Evolutionary conservation across 805 yeast species (phyloP).

Genomic region (Ogataea corticis): DNA sequence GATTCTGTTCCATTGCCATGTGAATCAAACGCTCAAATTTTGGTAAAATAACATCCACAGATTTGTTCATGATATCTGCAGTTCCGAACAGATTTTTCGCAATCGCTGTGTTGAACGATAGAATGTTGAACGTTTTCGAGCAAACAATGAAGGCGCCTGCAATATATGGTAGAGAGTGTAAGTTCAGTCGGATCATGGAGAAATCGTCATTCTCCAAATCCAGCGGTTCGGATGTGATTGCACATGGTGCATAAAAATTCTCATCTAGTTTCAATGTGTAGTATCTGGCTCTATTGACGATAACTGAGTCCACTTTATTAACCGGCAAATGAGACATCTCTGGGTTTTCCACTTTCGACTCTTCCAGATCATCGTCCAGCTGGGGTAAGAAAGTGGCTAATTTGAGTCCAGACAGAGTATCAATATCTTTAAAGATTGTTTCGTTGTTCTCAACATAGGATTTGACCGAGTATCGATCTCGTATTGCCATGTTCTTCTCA

Average conservation of each 20-base stretch:
- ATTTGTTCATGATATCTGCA: conserved; percentile 47
- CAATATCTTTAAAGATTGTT: conserved; percentile 22
- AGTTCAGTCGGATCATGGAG: conserved; percentile 52
- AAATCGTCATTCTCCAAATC: conserved; percentile 41
- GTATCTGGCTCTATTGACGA: conserved; percentile 60
- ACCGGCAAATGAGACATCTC: conserved; percentile 12
- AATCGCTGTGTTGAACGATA: conserved; percentile 79
- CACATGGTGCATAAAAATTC: conserved; percentile 64
- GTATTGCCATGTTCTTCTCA: conserved; percentile 35
- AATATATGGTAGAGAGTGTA: conserved; percentile 79
- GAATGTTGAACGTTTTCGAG: conserved; percentile 46
- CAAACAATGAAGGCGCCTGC: conserved; percentile 82
- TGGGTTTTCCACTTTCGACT: neutral
- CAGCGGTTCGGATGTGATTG: conserved; percentile 61
- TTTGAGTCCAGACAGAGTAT: conserved; percentile 18
- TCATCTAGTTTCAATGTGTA: conserved; percentile 52
- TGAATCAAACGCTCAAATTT: conserved; percentile 51
- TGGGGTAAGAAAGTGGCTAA: conserved; percentile 26
- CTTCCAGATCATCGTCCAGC: conserved; percentile 18
- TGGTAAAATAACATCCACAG: conserved; percentile 63
- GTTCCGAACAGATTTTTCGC: conserved; percentile 77
- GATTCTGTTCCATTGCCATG: conserved; percentile 42
- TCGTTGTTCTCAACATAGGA: conserved; percentile 26
- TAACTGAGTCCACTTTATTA: conserved; percentile 38
- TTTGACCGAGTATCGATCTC: conserved; percentile 21